phyloP scores from a whole-genome alignment of 1,284 basidiomycete genomes.

The Trametes versicolor region DNA sequence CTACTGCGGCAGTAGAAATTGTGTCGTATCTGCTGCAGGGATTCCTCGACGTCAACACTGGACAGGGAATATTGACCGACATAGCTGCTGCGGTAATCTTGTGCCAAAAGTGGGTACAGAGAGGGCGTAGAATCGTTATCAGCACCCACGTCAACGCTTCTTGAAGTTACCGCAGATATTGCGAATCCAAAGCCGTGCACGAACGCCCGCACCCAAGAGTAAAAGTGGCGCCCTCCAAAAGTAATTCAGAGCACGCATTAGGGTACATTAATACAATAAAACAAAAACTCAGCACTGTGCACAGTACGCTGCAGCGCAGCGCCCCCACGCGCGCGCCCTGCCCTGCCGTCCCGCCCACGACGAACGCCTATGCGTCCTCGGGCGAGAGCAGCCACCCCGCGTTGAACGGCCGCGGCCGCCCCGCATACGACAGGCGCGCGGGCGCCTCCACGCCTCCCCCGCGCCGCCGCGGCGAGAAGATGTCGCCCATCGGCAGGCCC shows the following conservation, averaged over 20 bases:
- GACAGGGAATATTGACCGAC: no score
- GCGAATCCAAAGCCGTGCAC: no score
- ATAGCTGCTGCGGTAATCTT: no score
- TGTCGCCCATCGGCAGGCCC: constrained; percentile 28
- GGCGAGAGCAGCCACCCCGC: constrained; percentile 30
- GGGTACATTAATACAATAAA: constrained; percentile 2
- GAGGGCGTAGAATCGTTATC: no score
- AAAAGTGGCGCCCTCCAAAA: neutral
- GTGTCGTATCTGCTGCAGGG: no score
- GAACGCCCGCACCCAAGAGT: no score
- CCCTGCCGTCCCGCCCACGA: neutral
- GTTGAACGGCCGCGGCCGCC: constrained; percentile 16
- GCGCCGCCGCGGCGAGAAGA: constrained; percentile 31
- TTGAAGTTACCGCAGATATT: no score
- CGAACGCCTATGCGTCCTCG: constrained; percentile 22
- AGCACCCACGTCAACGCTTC: no score
- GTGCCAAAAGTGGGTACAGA: no score
- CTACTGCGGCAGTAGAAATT: no score
- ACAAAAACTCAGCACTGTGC: constrained; percentile 3
- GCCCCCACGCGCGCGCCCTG: neutral
- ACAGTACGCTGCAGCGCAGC: neutral
- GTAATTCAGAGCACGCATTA: constrained; percentile 4
- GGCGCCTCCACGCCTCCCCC: neutral
- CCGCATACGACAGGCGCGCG: constrained; percentile 1
- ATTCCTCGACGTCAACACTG: neutral